A percentile compares a stretch with the other conserved stretches of the same genome.
Evolutionary conservation across 2,329 filamentous ascomycete species (phyloP).

Genomic region (Juglanconis sp.): DNA sequence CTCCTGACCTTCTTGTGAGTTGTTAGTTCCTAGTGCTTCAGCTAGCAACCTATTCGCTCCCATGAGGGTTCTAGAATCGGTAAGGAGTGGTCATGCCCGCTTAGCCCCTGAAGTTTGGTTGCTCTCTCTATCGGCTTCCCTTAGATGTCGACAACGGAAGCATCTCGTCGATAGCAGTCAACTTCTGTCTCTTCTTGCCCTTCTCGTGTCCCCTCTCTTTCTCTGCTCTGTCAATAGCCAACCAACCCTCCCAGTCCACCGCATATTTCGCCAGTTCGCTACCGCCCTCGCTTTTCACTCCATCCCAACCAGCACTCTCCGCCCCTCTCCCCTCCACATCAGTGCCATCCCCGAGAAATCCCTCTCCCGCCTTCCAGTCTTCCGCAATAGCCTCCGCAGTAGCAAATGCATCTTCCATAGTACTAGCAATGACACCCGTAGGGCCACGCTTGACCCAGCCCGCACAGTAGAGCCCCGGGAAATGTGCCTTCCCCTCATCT

Average conservation of each 20-base stretch:
- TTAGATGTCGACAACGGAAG: constrained; percentile 27
- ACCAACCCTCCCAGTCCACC: constrained; percentile 83
- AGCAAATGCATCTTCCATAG: constrained; percentile 90
- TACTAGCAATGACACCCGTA: constrained; percentile 92
- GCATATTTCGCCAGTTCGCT: constrained; percentile 16
- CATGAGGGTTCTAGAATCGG: too few relatives aligned
- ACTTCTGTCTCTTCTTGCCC: constrained; percentile 78
- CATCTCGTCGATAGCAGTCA: constrained; percentile 57
- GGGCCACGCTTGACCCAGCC: constrained; percentile 96
- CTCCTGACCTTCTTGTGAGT: neutral
- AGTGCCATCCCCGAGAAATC: constrained; percentile 35
- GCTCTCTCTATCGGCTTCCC: neutral
- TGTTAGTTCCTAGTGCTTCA: constrained; percentile 26
- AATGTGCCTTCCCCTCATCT: constrained; percentile 23
- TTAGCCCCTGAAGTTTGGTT: too few relatives aligned
- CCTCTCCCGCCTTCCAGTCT: constrained; percentile 61
- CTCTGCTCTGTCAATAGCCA: constrained; percentile 76
- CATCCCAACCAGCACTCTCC: constrained; percentile 68
- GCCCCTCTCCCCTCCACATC: neutral
- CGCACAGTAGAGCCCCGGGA: constrained; percentile 80
- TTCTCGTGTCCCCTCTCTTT: constrained; percentile 57
- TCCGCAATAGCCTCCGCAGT: constrained; percentile 78
- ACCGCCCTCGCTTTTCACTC: constrained; percentile 59
- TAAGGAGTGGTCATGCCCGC: too few relatives aligned
- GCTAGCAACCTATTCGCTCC: constrained; percentile 34